Conservation (phyloP, 305 asterid genomes). For the Fraxinus platypoda region DNA sequence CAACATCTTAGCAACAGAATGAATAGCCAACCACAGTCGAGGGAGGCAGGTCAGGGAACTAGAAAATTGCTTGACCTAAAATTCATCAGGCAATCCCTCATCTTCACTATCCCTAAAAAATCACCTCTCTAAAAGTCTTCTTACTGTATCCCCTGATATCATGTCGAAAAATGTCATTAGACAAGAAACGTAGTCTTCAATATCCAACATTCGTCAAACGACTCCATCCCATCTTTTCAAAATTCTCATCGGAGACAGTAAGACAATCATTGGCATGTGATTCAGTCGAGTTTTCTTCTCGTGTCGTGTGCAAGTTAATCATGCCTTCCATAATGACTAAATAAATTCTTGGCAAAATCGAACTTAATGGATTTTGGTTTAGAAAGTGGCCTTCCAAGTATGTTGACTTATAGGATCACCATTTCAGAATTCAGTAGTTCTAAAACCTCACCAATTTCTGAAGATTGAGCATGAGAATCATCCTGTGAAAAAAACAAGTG, state of each 20-base stretch:
- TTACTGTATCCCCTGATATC: not conserved
- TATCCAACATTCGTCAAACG: not conserved
- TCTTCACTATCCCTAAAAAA: not conserved
- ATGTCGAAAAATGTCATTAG: not conserved
- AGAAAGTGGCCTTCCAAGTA: not conserved
- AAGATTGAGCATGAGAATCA: slow-evolving; percentile 39
- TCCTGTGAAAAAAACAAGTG: slow-evolving; percentile 64
- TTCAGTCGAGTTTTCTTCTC: not conserved
- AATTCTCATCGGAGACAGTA: not conserved
- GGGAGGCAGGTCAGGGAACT: not conserved
- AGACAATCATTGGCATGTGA: not conserved
- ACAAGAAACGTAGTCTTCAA: not conserved
- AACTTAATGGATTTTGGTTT: not conserved
- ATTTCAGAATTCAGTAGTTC: slow-evolving; percentile 52
- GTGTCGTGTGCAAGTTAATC: not conserved
- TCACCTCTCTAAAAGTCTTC: not conserved
- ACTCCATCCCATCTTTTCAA: not conserved
- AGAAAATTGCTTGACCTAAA: not conserved
- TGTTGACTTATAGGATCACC: slow-evolving; percentile 2
- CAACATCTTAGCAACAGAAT: not conserved
- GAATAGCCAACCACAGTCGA: not conserved
- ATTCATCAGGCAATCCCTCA: not conserved
- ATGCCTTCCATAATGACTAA: not conserved
- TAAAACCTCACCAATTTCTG: slow-evolving; percentile 42
- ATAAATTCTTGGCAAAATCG: not conserved